A percentile compares a stretch with the other conserved stretches of the same genome.
Conservation (phyloP, 23 red algal genomes). For the Gracilariopsis chorda region DNA sequence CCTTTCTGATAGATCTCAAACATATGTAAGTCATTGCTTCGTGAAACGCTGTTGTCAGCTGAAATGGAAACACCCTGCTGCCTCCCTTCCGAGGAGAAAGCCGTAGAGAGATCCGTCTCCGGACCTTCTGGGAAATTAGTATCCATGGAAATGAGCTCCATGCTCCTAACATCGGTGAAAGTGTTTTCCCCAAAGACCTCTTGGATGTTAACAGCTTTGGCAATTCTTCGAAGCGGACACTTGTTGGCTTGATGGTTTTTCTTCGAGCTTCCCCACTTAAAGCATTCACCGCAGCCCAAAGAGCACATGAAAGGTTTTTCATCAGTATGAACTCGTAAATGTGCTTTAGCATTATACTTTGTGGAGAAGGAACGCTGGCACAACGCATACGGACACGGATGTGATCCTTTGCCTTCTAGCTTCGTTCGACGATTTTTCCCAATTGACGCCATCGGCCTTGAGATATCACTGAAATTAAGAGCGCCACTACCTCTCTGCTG, state of each 20-base stretch:
- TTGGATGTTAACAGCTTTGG: too few relatives aligned
- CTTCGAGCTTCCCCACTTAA: slow-evolving; percentile 18
- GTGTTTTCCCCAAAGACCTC: neutral
- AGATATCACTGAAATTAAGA: too few relatives aligned
- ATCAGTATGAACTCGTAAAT: neutral
- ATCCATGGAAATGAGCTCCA: too few relatives aligned
- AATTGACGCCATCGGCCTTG: too few relatives aligned
- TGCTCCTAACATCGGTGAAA: too few relatives aligned
- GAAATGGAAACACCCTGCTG: neutral
- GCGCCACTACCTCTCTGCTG: too few relatives aligned
- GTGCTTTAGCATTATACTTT: slow-evolving; percentile 9
- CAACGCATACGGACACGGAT: neutral
- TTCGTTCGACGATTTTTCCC: neutral
- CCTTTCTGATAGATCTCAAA: too few relatives aligned
- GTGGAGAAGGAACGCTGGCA: neutral
- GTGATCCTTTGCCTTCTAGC: neutral
- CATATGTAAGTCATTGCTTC: too few relatives aligned
- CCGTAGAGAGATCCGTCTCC: neutral
- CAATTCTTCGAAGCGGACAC: too few relatives aligned
- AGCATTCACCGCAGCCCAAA: neutral
- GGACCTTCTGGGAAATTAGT: neutral
- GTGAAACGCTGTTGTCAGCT: neutral
- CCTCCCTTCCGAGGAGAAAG: neutral
- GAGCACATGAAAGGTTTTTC: neutral
- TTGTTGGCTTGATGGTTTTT: neutral